phyloP scores from a whole-genome alignment of 2,329 filamentous ascomycete genomes.

The Exophiala viscosa region DNA sequence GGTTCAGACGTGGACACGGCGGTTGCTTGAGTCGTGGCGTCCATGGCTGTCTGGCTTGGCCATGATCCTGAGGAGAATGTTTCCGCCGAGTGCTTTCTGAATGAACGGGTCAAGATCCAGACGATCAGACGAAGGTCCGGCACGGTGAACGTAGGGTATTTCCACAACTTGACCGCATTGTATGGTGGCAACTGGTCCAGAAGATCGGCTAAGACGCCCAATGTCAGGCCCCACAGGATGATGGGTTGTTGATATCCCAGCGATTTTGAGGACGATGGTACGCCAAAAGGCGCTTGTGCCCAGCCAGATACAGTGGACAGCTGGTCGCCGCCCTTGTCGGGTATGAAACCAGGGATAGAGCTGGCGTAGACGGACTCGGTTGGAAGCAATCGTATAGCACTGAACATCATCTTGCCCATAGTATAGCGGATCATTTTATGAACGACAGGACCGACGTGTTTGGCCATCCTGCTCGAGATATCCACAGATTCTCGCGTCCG shows the following conservation, averaged over 20 bases:
- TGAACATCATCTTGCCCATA: constrained; percentile 65
- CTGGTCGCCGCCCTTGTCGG: constrained; percentile 29
- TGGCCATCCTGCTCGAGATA: constrained; percentile 59
- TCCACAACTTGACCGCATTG: constrained; percentile 60
- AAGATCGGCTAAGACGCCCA: constrained; percentile 65
- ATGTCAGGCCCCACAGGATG: constrained; percentile 65
- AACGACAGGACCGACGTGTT: constrained; percentile 52
- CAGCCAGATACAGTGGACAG: constrained; percentile 28
- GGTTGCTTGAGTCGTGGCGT: constrained; percentile 30
- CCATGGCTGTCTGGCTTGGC: constrained; percentile 35
- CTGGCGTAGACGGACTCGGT: constrained; percentile 59
- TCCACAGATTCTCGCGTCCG: constrained; percentile 62
- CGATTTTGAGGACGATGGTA: constrained; percentile 26
- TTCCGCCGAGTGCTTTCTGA: constrained; percentile 51
- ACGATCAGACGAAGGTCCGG: constrained; percentile 59
- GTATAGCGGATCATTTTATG: constrained; percentile 54
- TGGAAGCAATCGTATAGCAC: constrained; percentile 60
- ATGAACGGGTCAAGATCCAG: constrained; percentile 56
- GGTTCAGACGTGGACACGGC: constrained; percentile 15
- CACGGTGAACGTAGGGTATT: constrained; percentile 65
- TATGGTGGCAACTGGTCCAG: constrained; percentile 63
- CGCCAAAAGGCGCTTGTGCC: constrained; percentile 23
- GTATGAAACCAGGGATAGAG: constrained; percentile 50
- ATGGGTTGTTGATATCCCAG: constrained; percentile 45
- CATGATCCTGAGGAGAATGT: constrained; percentile 34